These are phyloP conservation scores for Thraustochytrium sp. DNA, from an alignment of 352 stramenopile species.

Conservation along the genomic window DNA sequence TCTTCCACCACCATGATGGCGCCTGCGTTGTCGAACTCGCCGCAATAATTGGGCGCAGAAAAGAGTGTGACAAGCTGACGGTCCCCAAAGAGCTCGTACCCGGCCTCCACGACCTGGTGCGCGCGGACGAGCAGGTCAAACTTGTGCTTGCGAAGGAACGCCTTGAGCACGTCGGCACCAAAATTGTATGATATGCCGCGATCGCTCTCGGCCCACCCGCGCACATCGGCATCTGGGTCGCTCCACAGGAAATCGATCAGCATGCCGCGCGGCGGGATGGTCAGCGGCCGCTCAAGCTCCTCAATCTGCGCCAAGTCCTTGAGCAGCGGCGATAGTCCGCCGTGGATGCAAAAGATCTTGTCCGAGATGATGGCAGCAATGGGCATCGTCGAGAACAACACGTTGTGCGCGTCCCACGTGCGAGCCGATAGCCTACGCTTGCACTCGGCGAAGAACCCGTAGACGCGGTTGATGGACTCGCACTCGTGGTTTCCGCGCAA, in stretches of 20 bases:
- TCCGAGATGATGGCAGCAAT: constrained; percentile 95
- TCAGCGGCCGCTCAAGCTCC: constrained; percentile 50
- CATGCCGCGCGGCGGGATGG: constrained; percentile 60
- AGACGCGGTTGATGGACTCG: constrained; percentile 76
- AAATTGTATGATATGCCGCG: constrained; percentile 81
- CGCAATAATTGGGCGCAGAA: constrained; percentile 79
- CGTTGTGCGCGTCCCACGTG: constrained; percentile 67
- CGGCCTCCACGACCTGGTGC: constrained; percentile 83
- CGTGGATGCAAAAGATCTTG: constrained; percentile 99
- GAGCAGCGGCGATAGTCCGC: constrained; percentile 87
- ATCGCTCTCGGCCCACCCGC: constrained; percentile 26
- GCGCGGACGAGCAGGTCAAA: constrained; percentile 93
- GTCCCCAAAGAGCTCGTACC: constrained; percentile 60
- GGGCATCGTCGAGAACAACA: constrained; percentile 79
- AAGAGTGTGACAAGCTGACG: constrained; percentile 78
- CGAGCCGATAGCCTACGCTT: constrained; percentile 58
- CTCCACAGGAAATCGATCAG: constrained; percentile 14
- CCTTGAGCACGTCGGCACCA: constrained; percentile 93
- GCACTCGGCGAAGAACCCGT: constrained; percentile 77
- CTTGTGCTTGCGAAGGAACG: constrained; percentile 94
- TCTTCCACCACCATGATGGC: constrained; percentile 78
- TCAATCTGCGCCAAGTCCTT: constrained; percentile 66
- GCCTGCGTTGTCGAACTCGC: constrained; percentile 75
- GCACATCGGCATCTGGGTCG: constrained; percentile 38
- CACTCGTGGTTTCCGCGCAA: constrained; percentile 82